These are phyloP conservation scores for Drechslerella dactyloides DNA, from an alignment of 2,329 filamentous ascomycete species.

Conservation along the genomic window DNA sequence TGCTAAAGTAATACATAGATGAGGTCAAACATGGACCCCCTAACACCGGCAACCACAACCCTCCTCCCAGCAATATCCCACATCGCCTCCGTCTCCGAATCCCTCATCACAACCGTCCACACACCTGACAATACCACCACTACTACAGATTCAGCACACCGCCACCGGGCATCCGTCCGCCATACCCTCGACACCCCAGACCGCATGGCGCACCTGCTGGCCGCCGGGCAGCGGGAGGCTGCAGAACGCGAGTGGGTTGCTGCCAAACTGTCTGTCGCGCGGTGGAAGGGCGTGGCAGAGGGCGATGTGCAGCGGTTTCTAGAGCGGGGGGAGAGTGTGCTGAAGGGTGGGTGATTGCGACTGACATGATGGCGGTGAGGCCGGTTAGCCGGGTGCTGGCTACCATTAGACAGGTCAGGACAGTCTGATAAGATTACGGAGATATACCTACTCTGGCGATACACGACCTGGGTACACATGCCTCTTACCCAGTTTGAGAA, in stretches of 20 bases:
- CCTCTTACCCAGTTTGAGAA: too few species aligned
- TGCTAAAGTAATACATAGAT: conserved; percentile 62
- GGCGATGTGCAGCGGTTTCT: conserved; percentile 20
- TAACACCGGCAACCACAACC: conserved; percentile 75
- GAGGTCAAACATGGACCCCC: conserved; percentile 79
- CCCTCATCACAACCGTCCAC: conserved; percentile 62
- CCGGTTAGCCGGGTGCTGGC: too few species aligned
- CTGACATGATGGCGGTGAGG: too few species aligned
- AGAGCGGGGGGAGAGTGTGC: conserved; percentile 23
- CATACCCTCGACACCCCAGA: conserved; percentile 70
- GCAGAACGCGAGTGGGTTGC: conserved; percentile 67
- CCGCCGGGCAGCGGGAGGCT: conserved; percentile 67
- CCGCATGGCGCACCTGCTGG: conserved; percentile 66
- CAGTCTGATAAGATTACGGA: too few species aligned
- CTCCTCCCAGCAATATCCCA: conserved; percentile 75
- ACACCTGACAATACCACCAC: conserved; percentile 60
- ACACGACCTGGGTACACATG: too few species aligned
- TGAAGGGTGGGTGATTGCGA: not conserved
- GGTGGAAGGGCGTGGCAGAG: conserved; percentile 66
- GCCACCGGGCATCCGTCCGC: conserved; percentile 65
- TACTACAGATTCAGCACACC: conserved; percentile 56
- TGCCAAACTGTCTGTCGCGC: conserved; percentile 63
- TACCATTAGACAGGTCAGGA: too few species aligned
- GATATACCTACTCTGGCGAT: too few species aligned
- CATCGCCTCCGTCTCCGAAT: conserved; percentile 64